Evolutionary conservation across 495 filamentous ascomycete genomes (phyloP).

Genomic region (Friedmanniomyces endolithicus): DNA sequence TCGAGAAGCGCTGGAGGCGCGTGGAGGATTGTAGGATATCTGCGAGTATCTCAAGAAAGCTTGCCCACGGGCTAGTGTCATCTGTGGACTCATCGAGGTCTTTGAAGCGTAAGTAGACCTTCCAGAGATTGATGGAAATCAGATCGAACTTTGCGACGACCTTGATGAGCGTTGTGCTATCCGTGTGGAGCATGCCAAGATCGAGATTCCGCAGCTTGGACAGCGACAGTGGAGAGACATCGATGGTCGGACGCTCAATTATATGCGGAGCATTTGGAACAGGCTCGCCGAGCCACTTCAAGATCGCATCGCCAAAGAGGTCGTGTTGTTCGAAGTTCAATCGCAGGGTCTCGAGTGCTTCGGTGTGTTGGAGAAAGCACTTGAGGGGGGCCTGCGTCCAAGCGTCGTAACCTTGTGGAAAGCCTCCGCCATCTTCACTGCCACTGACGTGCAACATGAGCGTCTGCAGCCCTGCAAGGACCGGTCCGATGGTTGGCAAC

Average conservation of each 20-base stretch:
- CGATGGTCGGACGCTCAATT: no score
- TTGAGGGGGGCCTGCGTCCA: neutral
- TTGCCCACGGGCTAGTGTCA: neutral
- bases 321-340: conserved; percentile 7
- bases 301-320: neutral
- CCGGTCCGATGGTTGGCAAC: neutral
- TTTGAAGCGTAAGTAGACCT: neutral
- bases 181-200: neutral
- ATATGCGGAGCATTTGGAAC: neutral
- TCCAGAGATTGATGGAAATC: conserved; percentile 1
- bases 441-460: conserved; percentile 5
- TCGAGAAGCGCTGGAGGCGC: neutral
- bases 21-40: neutral
- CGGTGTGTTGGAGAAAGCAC: neutral
- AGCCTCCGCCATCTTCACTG: neutral
- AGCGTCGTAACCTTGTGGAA: neutral
- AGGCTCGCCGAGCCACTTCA: conserved; percentile 4
- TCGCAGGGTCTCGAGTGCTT: conserved; percentile 1
- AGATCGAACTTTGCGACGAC: conserved; percentile 2
- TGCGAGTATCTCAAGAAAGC: neutral
- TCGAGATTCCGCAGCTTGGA: neutral
- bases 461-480: neutral
- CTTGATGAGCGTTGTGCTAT: neutral
- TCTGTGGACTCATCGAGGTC: neutral
- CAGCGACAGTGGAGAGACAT: neutral